Conservation (phyloP, 805 yeast genomes). For the Wickerhamomyces pijperi region DNA sequence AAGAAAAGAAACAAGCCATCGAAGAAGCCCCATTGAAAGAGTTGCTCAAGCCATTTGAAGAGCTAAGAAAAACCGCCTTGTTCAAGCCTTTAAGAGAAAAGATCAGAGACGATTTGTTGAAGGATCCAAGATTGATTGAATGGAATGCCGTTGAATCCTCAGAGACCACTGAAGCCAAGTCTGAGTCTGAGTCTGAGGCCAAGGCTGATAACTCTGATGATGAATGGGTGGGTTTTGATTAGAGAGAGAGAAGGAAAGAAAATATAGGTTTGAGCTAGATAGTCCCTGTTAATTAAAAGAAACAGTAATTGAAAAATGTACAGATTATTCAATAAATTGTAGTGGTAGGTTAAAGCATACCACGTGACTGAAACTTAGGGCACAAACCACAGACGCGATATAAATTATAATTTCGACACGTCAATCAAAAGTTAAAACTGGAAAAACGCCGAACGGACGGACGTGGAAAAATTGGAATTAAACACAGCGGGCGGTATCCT, state of each 20-base stretch:
- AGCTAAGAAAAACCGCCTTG: slow-evolving; percentile 34
- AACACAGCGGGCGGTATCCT: too few relatives aligned
- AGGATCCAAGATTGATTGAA: slow-evolving; percentile 46
- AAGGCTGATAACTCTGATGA: slow-evolving; percentile 16
- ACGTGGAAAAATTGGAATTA: neutral
- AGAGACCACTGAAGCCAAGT: slow-evolving; percentile 9
- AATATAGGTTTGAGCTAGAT: too few relatives aligned
- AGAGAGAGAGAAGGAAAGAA: neutral
- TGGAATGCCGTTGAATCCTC: slow-evolving; percentile 47
- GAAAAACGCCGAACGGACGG: too few relatives aligned
- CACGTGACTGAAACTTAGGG: too few relatives aligned
- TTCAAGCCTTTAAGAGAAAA: slow-evolving; percentile 57
- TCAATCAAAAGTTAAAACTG: neutral
- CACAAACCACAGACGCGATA: too few relatives aligned
- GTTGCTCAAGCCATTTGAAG: slow-evolving; percentile 51
- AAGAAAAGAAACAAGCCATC: slow-evolving; percentile 24
- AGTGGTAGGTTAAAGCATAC: too few relatives aligned
- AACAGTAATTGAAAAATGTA: too few relatives aligned
- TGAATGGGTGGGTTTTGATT: slow-evolving; percentile 32
- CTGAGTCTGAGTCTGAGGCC: slow-evolving; percentile 19
- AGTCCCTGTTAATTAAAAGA: too few relatives aligned
- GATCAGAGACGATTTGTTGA: slow-evolving; percentile 53
- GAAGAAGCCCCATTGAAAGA: slow-evolving; percentile 38
- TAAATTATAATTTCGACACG: too few relatives aligned
- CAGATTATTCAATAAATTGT: too few relatives aligned